These are phyloP conservation scores for Chloranthus sessilifolius DNA, from an alignment of 164 flowering plant genomes.

Conservation along the genomic window DNA sequence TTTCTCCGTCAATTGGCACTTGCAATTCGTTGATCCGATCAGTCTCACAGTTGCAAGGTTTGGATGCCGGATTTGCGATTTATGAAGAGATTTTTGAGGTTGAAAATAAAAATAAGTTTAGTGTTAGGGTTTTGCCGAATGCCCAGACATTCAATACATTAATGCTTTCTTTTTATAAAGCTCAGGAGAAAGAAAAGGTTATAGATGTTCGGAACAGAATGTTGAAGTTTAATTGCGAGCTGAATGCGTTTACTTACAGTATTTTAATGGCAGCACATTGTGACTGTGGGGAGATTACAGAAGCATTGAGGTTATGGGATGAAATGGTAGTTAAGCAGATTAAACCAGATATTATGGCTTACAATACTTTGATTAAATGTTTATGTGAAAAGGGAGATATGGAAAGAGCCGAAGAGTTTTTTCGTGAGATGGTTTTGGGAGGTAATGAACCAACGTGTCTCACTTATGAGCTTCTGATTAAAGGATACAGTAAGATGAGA, in stretches of 20 bases:
- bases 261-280: slow-evolving; percentile 54
- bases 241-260: slow-evolving; percentile 56
- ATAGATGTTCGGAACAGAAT: slow-evolving; percentile 56
- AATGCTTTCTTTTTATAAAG: slow-evolving; percentile 51
- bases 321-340: slow-evolving; percentile 47
- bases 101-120: slow-evolving; percentile 5
- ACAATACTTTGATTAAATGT: slow-evolving; percentile 66
- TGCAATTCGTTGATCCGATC: slow-evolving; percentile 46
- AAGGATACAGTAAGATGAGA: slow-evolving; percentile 56
- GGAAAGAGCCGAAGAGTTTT: slow-evolving; percentile 50
- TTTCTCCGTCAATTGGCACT: slow-evolving; percentile 35
- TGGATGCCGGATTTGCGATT: slow-evolving; percentile 33
- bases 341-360: slow-evolving; percentile 54
- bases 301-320: slow-evolving; percentile 57
- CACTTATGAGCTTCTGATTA: slow-evolving; percentile 65
- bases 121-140: slow-evolving; percentile 35
- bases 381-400: slow-evolving; percentile 47
- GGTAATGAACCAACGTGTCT: slow-evolving; percentile 45
- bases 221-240: slow-evolving; percentile 27
- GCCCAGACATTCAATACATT: slow-evolving; percentile 57
- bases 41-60: slow-evolving; percentile 39
- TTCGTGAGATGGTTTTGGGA: slow-evolving; percentile 52
- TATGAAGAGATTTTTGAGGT: slow-evolving; percentile 36
- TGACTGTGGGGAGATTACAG: slow-evolving; percentile 45
- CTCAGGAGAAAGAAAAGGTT: slow-evolving; percentile 37